These are phyloP conservation scores for Trichophyton benhamiae DNA, from an alignment of 2,329 filamentous ascomycete genomes.

Conservation along the genomic window DNA sequence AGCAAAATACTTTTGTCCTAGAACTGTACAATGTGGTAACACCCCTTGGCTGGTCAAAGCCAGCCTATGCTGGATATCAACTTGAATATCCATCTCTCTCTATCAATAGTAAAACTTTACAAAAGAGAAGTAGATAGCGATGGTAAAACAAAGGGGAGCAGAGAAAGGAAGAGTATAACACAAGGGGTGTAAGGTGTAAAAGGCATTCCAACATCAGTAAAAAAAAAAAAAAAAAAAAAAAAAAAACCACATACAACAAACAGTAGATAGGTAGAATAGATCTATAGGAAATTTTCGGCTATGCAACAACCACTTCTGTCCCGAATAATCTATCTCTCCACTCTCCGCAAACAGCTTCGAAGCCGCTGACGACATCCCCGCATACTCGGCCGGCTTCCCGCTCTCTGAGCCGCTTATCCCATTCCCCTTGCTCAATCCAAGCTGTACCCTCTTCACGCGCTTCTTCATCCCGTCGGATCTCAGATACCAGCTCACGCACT, in stretches of 20 bases:
- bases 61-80: not conserved
- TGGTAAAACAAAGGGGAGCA: not conserved
- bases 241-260: not conserved
- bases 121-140: not conserved
- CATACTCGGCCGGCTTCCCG: slow-evolving; percentile 77
- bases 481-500: slow-evolving; percentile 72
- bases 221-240: not conserved
- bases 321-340: slow-evolving; percentile 66
- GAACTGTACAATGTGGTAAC: too few relatives aligned
- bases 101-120: not conserved
- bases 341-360: slow-evolving; percentile 76
- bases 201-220: not conserved
- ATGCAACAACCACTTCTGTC: slow-evolving; percentile 20
- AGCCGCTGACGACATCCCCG: slow-evolving; percentile 76
- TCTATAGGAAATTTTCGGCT: not conserved
- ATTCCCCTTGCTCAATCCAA: slow-evolving; percentile 71
- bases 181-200: not conserved
- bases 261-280: not conserved
- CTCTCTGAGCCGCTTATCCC: slow-evolving; percentile 62
- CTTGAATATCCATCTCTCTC: not conserved
- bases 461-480: slow-evolving; percentile 74
- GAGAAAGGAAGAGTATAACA: not conserved
- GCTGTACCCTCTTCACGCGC: slow-evolving; percentile 66
- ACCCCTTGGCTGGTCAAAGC: not conserved
- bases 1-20: too few relatives aligned